phyloP scores from a whole-genome alignment of 2,329 filamentous ascomycete genomes.

The Ophiocordyceps polyrhachis-furcata region DNA sequence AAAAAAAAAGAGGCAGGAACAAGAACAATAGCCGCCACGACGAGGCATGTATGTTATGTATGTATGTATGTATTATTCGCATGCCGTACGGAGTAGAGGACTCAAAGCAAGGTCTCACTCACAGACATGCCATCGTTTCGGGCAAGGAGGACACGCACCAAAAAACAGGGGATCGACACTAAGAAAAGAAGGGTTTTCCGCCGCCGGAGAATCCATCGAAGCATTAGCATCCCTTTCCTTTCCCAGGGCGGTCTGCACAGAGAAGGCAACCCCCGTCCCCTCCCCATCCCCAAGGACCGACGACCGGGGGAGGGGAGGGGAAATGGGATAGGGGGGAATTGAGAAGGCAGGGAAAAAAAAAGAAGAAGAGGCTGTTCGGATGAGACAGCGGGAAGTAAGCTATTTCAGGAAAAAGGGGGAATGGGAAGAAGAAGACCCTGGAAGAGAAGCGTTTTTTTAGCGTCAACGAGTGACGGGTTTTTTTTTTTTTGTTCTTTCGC shows the following conservation, averaged over 20 bases:
- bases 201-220: background rate
- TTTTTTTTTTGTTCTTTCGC: background rate
- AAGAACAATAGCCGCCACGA: no score
- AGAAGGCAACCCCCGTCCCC: no score
- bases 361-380: no score
- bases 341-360: no score
- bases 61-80: no score
- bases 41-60: no score
- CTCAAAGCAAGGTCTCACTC: no score
- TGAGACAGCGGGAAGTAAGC: background rate
- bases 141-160: background rate
- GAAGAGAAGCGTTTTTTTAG: background rate
- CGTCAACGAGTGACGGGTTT: background rate
- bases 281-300: no score
- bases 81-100: no score
- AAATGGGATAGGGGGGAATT: no score
- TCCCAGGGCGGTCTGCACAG: background rate
- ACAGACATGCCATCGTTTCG: background rate
- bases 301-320: no score
- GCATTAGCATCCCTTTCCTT: background rate
- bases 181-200: no score
- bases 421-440: background rate
- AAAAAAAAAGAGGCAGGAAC: background rate
- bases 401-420: background rate
- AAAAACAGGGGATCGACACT: background rate